Evolutionary conservation across 257 asterid genomes (phyloP), one percentile per base, ranked within the genome.

Genomic region (Capsicum pubescens): DNA sequence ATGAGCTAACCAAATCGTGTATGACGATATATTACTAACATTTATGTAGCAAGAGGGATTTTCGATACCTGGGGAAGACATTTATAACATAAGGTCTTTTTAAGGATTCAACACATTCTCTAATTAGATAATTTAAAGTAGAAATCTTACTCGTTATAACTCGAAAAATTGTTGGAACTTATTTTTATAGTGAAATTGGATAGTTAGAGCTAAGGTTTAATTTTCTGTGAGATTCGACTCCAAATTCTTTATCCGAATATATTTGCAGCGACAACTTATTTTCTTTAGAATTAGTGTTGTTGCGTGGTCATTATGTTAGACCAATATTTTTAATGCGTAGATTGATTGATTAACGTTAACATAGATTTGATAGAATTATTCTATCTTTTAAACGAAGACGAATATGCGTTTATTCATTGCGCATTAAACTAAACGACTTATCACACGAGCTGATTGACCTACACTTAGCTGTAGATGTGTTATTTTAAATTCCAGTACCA

Each of bases 281-380:
- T 44, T 44, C 7, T 44, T 5, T 44, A 44, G 8, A 44, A 44
- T 7, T 44, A 44, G 8, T 4, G 6, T 44, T 44, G 48, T 6
- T 6, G 7, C 48, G 48, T 44, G 48, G 6, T 44, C 48, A 44
- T 4, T 5, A 63, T 8, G 67, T n/a, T 60, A 8, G 8, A 60
- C 9, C 21, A 57, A 15, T 19, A 26, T 26, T 26, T 26, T 26
- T 67, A 35, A 17, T 35, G 48, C 48, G 19, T 67, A 14, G 17
- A 67, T 67, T 67, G 17, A 67, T 67, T 67, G 48, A 35, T 36
- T 68, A 36, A 68, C 52, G 9, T 68, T 68, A 68, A 68, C 76
- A 67, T 36, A 2, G 76, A 67, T 67, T 36, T 67, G 50, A 67
- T 67, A 15, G 76, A 35, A 36, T 15, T 67, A 35, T 55, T 0